These are phyloP conservation scores for Strobilomyces echinocephalus DNA, from an alignment of 768 basidiomycete genomes.

Conservation along the genomic window DNA sequence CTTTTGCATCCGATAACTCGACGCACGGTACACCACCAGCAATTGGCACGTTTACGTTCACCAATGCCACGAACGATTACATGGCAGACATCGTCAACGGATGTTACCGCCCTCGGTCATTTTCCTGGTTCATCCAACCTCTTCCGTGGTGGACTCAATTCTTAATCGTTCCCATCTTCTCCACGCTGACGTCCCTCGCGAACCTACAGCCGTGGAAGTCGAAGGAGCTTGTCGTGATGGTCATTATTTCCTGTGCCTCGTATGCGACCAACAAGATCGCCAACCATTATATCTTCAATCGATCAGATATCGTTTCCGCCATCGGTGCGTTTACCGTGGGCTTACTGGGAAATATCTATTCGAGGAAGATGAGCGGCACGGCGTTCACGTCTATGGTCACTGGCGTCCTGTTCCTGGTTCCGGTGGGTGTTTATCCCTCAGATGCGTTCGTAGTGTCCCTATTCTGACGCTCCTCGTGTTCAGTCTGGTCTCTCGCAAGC, in stretches of 20 bases:
- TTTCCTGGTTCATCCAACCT: slow-evolving; percentile 76
- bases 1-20: slow-evolving; percentile 56
- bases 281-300: slow-evolving; percentile 80
- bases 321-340: slow-evolving; percentile 84
- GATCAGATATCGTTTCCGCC: slow-evolving; percentile 78
- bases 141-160: slow-evolving; percentile 78
- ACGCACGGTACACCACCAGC: slow-evolving; percentile 42
- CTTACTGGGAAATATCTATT: slow-evolving; percentile 74
- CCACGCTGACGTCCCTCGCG: slow-evolving; percentile 63
- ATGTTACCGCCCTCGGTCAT: slow-evolving; percentile 62
- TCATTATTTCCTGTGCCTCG: slow-evolving; percentile 73
- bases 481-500: slow-evolving; percentile 84
- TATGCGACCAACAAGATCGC: slow-evolving; percentile 79
- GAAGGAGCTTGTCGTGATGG: slow-evolving; percentile 76
- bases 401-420: slow-evolving; percentile 81
- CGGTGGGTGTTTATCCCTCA: slow-evolving; percentile 45
- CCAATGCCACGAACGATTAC: slow-evolving; percentile 44
- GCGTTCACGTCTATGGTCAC: slow-evolving; percentile 91
- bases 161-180: slow-evolving; percentile 72
- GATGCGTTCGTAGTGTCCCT: background rate
- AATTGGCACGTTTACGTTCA: slow-evolving; percentile 63
- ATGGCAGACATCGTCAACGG: slow-evolving; percentile 52
- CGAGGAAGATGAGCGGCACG: slow-evolving; percentile 76
- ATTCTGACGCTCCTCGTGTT: background rate
- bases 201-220: slow-evolving; percentile 75